Evolutionary conservation across 2,329 filamentous ascomycete genomes (phyloP).

Genomic region (Cladosporium sp.): DNA sequence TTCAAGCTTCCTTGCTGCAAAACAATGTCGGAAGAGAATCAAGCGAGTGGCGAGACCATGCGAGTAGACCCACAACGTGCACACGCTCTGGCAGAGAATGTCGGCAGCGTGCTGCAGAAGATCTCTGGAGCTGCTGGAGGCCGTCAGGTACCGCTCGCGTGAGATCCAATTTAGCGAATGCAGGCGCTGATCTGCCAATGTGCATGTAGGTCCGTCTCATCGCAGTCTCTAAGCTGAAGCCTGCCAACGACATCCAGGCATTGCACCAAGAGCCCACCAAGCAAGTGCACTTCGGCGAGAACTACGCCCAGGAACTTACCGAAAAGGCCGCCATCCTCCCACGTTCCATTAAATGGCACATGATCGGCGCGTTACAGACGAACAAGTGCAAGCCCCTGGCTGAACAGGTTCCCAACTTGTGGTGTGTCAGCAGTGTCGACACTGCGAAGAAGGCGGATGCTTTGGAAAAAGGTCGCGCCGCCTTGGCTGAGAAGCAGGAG

Average conservation of each 20-base stretch:
- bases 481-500: conserved; percentile 49
- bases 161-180: not conserved
- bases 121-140: conserved; percentile 29
- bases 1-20: not conserved
- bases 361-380: conserved; percentile 91
- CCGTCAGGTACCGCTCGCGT: conserved; percentile 18
- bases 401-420: conserved; percentile 80
- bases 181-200: conserved; percentile 14
- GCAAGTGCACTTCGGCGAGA: conserved; percentile 84
- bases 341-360: conserved; percentile 81
- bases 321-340: conserved; percentile 85
- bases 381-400: conserved; percentile 90
- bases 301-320: conserved; percentile 78
- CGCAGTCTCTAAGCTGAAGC: conserved; percentile 95
- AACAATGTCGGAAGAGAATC: conserved; percentile 14
- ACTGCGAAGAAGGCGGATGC: conserved; percentile 81
- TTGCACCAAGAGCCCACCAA: conserved; percentile 61
- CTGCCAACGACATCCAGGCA: conserved; percentile 83
- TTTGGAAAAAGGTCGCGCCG: conserved; percentile 73
- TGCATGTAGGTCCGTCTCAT: conserved; percentile 75
- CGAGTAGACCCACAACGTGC: conserved; percentile 45
- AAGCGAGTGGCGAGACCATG: conserved; percentile 28
- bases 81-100: conserved; percentile 47
- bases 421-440: conserved; percentile 89
- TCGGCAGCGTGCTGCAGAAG: conserved; percentile 42